phyloP scores from a whole-genome alignment of 2,329 filamentous ascomycete species.

The Nothophaeocryptopus gaeumannii region DNA sequence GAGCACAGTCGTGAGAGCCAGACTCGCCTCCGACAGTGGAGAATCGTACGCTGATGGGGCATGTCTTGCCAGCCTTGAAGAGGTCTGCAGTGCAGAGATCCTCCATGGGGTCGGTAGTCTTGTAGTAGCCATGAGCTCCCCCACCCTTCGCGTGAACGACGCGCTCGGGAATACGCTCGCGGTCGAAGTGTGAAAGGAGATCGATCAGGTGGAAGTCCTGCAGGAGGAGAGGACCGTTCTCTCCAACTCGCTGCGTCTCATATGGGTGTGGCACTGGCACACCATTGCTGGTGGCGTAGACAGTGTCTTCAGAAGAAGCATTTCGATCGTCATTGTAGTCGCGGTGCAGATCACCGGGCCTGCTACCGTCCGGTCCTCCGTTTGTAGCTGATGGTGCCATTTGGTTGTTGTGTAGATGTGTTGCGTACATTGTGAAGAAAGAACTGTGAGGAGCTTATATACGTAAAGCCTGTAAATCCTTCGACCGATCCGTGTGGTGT shows the following conservation, averaged over 20 bases:
- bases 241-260: slow-evolving; percentile 55
- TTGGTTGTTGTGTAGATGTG: slow-evolving; percentile 9
- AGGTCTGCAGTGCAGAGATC: slow-evolving; percentile 48
- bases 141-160: slow-evolving; percentile 52
- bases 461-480: background rate
- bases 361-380: slow-evolving; percentile 13
- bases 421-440: slow-evolving; percentile 9
- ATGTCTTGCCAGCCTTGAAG: slow-evolving; percentile 64
- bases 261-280: slow-evolving; percentile 58
- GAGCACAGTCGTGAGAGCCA: slow-evolving; percentile 67
- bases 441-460: slow-evolving; percentile 1
- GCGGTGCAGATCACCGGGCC: slow-evolving; percentile 28
- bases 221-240: slow-evolving; percentile 58
- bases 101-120: slow-evolving; percentile 46
- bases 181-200: slow-evolving; percentile 51
- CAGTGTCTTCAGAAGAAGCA: slow-evolving; percentile 42
- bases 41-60: slow-evolving; percentile 65
- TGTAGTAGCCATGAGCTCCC: slow-evolving; percentile 50
- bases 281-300: slow-evolving; percentile 59
- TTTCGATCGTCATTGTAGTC: slow-evolving; percentile 48
- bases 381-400: slow-evolving; percentile 25
- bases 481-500: slow-evolving; percentile 5
- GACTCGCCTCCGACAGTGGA: slow-evolving; percentile 74
- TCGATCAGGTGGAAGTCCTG: slow-evolving; percentile 53
- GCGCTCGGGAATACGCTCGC: slow-evolving; percentile 51